Conservation (phyloP, 768 basidiomycete genomes). For the Pulveroboletus ravenelii region DNA sequence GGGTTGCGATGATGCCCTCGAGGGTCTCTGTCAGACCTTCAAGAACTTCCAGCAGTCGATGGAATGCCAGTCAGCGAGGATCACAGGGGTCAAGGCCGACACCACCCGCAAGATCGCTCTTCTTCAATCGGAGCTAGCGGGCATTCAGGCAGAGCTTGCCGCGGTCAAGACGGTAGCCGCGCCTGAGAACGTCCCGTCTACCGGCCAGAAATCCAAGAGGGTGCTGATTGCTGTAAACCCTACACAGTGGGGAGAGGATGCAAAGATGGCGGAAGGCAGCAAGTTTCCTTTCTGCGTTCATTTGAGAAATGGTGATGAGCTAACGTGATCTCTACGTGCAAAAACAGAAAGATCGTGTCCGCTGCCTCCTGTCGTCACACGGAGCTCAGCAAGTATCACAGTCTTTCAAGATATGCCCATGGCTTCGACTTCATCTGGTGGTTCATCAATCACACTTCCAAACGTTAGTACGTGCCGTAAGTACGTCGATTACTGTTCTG, state of each 20-base stretch:
- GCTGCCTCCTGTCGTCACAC: background rate
- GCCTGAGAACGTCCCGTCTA: background rate
- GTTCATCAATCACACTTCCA: background rate
- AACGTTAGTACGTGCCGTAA: constrained; percentile 4
- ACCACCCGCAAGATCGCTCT: constrained; percentile 13
- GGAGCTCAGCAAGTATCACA: background rate
- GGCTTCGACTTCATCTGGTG: background rate
- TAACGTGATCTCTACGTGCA: background rate
- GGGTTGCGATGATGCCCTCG: constrained; percentile 1
- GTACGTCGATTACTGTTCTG: background rate
- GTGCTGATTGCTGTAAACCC: background rate
- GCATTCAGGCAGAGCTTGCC: constrained; percentile 6
- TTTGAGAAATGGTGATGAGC: background rate
- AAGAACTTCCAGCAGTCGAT: background rate
- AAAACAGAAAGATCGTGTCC: background rate
- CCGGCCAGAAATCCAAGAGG: background rate
- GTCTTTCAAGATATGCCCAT: background rate
- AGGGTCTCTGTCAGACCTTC: constrained; percentile 2
- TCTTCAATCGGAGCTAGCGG: constrained; percentile 12
- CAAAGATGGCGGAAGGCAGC: constrained; percentile 6
- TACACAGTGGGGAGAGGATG: background rate
- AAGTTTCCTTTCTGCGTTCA: background rate
- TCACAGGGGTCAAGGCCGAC: constrained; percentile 15
- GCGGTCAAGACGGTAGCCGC: constrained; percentile 2
- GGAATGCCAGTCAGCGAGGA: constrained; percentile 15